Conservation (phyloP, 495 filamentous ascomycete genomes). For the Pyrenula massariospora region DNA sequence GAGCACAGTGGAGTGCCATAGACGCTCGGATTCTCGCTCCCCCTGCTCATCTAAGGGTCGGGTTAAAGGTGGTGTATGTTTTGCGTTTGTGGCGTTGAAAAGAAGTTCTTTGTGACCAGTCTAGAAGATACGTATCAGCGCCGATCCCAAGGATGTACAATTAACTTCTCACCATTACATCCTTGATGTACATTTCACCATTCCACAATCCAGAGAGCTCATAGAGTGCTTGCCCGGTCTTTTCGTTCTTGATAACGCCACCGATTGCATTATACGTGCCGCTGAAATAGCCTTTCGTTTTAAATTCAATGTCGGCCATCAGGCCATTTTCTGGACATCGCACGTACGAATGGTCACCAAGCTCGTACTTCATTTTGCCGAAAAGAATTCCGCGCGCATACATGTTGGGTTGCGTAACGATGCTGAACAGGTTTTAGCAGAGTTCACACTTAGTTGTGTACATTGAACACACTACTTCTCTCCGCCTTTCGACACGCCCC, state of each 20-base stretch:
- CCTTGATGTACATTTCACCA: constrained; percentile 82
- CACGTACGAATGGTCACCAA: constrained; percentile 94
- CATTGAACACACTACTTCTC: constrained; percentile 71
- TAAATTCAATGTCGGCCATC: constrained; percentile 93
- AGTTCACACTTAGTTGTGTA: neutral
- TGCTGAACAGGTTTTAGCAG: constrained; percentile 32
- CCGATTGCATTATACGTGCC: constrained; percentile 95
- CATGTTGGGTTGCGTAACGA: constrained; percentile 97
- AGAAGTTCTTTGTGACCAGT: constrained; percentile 79
- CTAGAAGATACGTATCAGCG: constrained; percentile 26
- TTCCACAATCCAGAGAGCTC: constrained; percentile 91
- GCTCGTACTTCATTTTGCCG: constrained; percentile 99
- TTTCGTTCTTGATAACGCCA: constrained; percentile 80
- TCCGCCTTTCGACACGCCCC: constrained; percentile 49
- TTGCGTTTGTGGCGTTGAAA: constrained; percentile 73
- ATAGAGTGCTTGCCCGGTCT: constrained; percentile 73
- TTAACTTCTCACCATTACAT: constrained; percentile 51
- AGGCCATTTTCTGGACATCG: constrained; percentile 78
- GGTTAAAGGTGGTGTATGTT: constrained; percentile 60
- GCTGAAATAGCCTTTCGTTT: constrained; percentile 94
- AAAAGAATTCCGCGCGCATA: constrained; percentile 96
- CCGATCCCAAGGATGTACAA: neutral
- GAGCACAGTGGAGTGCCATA: constrained; percentile 72
- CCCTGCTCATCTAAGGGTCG: constrained; percentile 78
- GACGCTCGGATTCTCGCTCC: constrained; percentile 75